Evolutionary conservation across 495 filamentous ascomycete species (phyloP).

Genomic region (Lasiosphaeria ovina): DNA sequence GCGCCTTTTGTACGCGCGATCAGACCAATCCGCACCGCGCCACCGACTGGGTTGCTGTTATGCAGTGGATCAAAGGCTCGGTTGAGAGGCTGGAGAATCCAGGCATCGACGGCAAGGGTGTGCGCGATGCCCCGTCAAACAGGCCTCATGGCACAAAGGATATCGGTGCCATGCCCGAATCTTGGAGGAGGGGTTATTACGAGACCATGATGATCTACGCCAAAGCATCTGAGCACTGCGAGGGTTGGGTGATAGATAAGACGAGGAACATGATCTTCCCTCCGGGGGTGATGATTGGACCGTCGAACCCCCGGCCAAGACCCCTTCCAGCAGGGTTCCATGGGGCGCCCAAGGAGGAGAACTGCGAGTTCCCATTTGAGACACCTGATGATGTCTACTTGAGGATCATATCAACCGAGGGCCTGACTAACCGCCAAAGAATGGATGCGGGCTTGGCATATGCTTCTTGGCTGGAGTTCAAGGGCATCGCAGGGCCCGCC

Average conservation of each 20-base stretch:
- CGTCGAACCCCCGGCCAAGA: slow-evolving; percentile 76
- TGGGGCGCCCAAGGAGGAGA: slow-evolving; percentile 63
- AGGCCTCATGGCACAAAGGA: slow-evolving; percentile 47
- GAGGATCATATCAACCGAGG: slow-evolving; percentile 71
- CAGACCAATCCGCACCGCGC: slow-evolving; percentile 46
- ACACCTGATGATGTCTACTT: slow-evolving; percentile 69
- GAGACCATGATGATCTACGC: slow-evolving; percentile 73
- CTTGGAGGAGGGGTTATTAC: slow-evolving; percentile 82
- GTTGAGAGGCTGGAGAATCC: slow-evolving; percentile 63
- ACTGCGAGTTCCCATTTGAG: slow-evolving; percentile 64
- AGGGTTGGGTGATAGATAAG: slow-evolving; percentile 70
- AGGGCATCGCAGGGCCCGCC: slow-evolving; percentile 47
- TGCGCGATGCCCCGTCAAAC: slow-evolving; percentile 43
- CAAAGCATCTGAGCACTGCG: slow-evolving; percentile 73
- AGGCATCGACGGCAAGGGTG: slow-evolving; percentile 61
- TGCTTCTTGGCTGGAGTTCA: slow-evolving; percentile 79
- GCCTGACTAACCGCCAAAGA: slow-evolving; percentile 70
- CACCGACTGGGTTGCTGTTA: slow-evolving; percentile 64
- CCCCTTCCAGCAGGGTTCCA: slow-evolving; percentile 61
- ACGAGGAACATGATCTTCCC: slow-evolving; percentile 65
- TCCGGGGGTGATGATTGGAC: slow-evolving; percentile 67
- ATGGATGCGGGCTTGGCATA: slow-evolving; percentile 77
- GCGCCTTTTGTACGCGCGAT: slow-evolving; percentile 55
- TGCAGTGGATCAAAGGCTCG: slow-evolving; percentile 50
- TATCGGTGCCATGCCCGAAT: slow-evolving; percentile 68